phyloP scores from a whole-genome alignment of 2,329 filamentous ascomycete genomes.

The Bipolaris gigantea region DNA sequence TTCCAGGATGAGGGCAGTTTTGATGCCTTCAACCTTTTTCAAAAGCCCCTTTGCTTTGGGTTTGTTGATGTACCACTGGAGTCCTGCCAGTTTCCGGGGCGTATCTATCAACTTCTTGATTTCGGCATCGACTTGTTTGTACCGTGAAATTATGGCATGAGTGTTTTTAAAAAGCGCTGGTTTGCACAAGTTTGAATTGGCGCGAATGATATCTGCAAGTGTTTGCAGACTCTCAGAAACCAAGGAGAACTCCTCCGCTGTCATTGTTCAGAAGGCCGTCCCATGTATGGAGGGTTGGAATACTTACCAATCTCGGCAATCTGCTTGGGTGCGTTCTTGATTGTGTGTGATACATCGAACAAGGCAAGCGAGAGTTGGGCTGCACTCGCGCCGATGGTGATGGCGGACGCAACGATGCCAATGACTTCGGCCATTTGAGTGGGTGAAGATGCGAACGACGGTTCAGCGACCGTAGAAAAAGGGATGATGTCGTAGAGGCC shows the following conservation, averaged over 20 bases:
- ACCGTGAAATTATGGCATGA: neutral
- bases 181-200: neutral
- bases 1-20: constrained; percentile 16
- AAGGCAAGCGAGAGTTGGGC: constrained; percentile 22
- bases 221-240: constrained; percentile 3
- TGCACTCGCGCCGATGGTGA: constrained; percentile 20
- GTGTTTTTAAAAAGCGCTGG: constrained; percentile 1
- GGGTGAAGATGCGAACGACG: neutral
- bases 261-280: neutral
- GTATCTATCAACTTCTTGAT: constrained; percentile 6
- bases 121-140: constrained; percentile 1
- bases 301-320: constrained; percentile 19
- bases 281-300: neutral
- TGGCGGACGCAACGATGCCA: constrained; percentile 9
- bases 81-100: constrained; percentile 8
- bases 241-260: constrained; percentile 6
- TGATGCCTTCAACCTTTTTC: constrained; percentile 27
- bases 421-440: constrained; percentile 11
- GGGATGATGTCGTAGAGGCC: neutral
- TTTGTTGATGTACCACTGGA: constrained; percentile 21
- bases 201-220: constrained; percentile 2
- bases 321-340: constrained; percentile 21
- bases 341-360: constrained; percentile 17
- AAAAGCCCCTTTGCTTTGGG: constrained; percentile 20
- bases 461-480: neutral